Base-by-base conservation (phyloP, 2,329 filamentous ascomycete species). In the Colletotrichum melonis region DNA sequence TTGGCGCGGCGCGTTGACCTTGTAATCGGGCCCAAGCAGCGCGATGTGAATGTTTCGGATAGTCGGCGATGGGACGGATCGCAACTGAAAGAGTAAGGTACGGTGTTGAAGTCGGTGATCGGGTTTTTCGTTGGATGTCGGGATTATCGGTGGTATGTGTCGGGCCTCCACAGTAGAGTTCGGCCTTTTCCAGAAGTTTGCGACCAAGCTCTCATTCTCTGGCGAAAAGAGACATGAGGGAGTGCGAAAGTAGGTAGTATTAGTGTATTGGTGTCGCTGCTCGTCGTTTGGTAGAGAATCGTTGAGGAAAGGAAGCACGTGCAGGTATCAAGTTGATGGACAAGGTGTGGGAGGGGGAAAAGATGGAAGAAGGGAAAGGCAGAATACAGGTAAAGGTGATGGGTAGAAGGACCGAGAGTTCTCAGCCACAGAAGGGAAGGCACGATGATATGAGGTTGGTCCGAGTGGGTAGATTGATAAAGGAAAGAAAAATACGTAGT, bases 201-300 rank as follows among this genome's bases (percentile, higher is more conserved):
- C 63, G 63, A 72, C 63, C 63, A 66, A 59, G 71, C 58, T 72
- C 58, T 74, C 72, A 74, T 74, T 63, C 57, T 74, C 63, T 72
- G 54, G 68, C 72, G 14, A 46, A n/a, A 52, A 24, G 28, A 73
- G 67, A 64, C 71, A 73, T 73, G 62, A n/a, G 56, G 26, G 8
- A 49, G 16, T n/a, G 19, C 42, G 28, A 38, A 35, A 49, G 32
- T 55, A 7, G 30, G 32, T 55, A 5, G 30, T 38, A 49, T 49
- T 49, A 49, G 42, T 49, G 42, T 22, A 11, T 16, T 42, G 38
- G 38, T 42, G 42, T 49, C 19, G 42, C 28, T 35, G 60, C n/a
- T 32, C 14, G 49, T 28, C n/a, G 46, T 54, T 38, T 38, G 59
- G 30, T 14, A 9, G 57, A 38, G 52, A 19, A 22, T 55, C 54